phyloP scores from a whole-genome alignment of 164 flowering plant genomes.

The Saururus chinensis region DNA sequence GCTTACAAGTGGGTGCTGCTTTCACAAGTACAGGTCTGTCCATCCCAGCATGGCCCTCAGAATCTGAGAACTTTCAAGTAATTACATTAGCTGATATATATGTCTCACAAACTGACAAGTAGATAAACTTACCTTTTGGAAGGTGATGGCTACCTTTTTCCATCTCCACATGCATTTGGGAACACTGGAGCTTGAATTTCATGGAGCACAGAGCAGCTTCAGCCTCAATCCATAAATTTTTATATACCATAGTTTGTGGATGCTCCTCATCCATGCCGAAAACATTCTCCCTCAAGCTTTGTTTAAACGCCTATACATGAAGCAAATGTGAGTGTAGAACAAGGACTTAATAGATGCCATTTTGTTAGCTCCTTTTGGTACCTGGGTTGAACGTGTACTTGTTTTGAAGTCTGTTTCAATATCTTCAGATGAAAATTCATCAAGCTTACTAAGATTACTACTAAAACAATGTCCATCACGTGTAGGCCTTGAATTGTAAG shows the following conservation, averaged over 20 bases:
- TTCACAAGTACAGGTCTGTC: neutral
- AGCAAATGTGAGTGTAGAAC: neutral
- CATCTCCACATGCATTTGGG: slow-evolving; percentile 13
- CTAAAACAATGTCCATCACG: neutral
- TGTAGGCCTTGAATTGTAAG: neutral
- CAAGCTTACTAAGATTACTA: neutral
- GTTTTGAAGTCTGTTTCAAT: neutral
- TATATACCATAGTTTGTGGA: slow-evolving; percentile 42
- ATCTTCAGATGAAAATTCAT: neutral
- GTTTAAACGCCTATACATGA: slow-evolving; percentile 46
- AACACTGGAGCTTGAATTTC: slow-evolving; percentile 48
- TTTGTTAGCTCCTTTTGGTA: neutral
- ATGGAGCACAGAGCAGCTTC: slow-evolving; percentile 75
- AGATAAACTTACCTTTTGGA: slow-evolving; percentile 2
- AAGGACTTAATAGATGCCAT: neutral
- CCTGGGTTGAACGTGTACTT: neutral
- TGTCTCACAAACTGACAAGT: neutral
- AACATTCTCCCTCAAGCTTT: slow-evolving; percentile 44
- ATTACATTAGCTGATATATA: neutral
- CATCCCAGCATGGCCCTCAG: neutral
- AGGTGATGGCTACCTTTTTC: slow-evolving; percentile 2
- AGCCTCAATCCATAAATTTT: slow-evolving; percentile 86
- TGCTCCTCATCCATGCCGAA: slow-evolving; percentile 26
- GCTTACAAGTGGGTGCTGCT: neutral
- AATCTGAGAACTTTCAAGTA: neutral